phyloP scores from a whole-genome alignment of 306 rosid species.

The Vigna hirtella region DNA sequence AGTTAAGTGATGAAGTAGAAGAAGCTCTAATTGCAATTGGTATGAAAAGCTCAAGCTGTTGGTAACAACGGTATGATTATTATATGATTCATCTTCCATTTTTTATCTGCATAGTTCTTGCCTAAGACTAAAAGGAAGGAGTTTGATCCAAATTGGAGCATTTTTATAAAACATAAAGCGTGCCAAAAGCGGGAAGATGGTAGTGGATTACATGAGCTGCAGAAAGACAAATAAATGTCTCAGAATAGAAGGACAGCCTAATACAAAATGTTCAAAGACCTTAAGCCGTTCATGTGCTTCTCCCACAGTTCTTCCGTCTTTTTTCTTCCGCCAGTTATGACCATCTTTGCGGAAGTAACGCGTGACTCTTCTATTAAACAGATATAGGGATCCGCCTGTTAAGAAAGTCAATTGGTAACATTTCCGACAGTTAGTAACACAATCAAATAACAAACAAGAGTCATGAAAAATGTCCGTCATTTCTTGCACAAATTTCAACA shows the following conservation, averaged over 20 bases:
- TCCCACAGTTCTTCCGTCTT: constrained; percentile 83
- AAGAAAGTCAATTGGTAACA: constrained; percentile 34
- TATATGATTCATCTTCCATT: constrained; percentile 7
- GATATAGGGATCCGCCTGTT: constrained; percentile 86
- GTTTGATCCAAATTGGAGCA: constrained; percentile 3
- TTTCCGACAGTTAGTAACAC: constrained; percentile 21
- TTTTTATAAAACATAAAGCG: not conserved
- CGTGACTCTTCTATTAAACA: constrained; percentile 86
- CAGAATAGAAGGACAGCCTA: not conserved
- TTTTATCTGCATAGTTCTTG: constrained; percentile 18
- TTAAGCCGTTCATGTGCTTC: constrained; percentile 98
- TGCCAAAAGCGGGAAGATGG: constrained; percentile 26
- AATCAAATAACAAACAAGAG: not conserved
- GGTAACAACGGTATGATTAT: not conserved
- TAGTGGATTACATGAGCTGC: not conserved
- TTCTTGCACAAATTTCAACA: not conserved
- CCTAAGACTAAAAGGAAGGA: constrained; percentile 8
- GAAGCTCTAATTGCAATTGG: constrained; percentile 31
- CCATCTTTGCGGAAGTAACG: constrained; percentile 98
- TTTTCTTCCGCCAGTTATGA: constrained; percentile 94
- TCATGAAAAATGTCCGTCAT: not conserved
- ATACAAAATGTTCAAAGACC: constrained; percentile 51
- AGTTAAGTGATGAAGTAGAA: constrained; percentile 14
- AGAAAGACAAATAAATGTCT: not conserved
- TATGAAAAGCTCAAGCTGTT: constrained; percentile 34